Percentiles rank a stretch among this genome's conserved stretches.
Evolutionary conservation across 805 yeast genomes (phyloP).

Genomic region (Lachancea sp.): DNA sequence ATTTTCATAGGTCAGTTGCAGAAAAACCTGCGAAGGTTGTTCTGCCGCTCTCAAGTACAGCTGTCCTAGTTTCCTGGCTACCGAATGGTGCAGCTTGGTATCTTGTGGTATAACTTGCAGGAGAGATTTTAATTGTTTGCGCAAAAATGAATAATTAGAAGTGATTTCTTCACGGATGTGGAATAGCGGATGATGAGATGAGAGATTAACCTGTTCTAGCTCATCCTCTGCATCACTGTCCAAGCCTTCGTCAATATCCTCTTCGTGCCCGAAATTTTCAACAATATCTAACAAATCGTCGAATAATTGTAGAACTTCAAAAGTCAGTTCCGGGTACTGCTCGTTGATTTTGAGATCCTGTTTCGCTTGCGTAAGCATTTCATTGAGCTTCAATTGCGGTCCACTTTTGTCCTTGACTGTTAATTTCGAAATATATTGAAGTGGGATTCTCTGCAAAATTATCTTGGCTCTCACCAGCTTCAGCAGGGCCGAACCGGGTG

Average conservation of each 20-base stretch:
- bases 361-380: slow-evolving; percentile 43
- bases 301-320: slow-evolving; percentile 49
- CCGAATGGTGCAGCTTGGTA: slow-evolving; percentile 32
- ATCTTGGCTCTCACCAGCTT: slow-evolving; percentile 51
- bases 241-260: slow-evolving; percentile 43
- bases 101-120: slow-evolving; percentile 14
- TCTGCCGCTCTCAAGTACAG: slow-evolving; percentile 61
- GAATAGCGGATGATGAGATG: slow-evolving; percentile 52
- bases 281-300: slow-evolving; percentile 66
- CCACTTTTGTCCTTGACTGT: slow-evolving; percentile 34
- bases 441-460: slow-evolving; percentile 50
- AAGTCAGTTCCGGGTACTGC: slow-evolving; percentile 34
- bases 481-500: slow-evolving; percentile 42
- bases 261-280: slow-evolving; percentile 55
- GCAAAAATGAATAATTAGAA: slow-evolving; percentile 48
- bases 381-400: slow-evolving; percentile 33
- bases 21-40: slow-evolving; percentile 47
- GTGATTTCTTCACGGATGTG: slow-evolving; percentile 32
- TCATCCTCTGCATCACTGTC: slow-evolving; percentile 50
- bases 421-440: slow-evolving; percentile 50
- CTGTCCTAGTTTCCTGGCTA: slow-evolving; percentile 53
- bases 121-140: slow-evolving; percentile 22
- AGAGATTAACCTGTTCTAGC: slow-evolving; percentile 34
- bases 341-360: slow-evolving; percentile 42
- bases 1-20: slow-evolving; percentile 53